Evolutionary conservation across 352 stramenopile genomes (phyloP).

Genomic region (Pythium periplocum): DNA sequence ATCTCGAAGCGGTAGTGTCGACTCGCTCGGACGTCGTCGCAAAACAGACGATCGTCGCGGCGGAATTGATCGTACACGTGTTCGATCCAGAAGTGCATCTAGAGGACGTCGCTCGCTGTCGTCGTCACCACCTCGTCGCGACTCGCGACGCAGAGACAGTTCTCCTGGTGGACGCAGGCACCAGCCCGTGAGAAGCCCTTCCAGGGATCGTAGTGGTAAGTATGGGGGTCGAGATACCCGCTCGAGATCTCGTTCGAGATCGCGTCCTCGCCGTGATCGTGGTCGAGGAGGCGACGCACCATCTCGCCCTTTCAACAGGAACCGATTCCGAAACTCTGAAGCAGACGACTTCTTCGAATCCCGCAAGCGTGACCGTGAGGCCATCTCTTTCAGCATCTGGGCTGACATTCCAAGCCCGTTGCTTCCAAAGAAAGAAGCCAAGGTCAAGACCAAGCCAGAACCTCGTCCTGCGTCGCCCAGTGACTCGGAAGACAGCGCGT

Average conservation of each 20-base stretch:
- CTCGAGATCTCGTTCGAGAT: slow-evolving; percentile 11
- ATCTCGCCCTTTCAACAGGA: slow-evolving; percentile 8
- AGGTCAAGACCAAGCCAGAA: slow-evolving; percentile 29
- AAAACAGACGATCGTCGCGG: slow-evolving; percentile 4
- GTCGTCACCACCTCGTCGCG: background rate
- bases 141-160: background rate
- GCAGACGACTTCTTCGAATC: slow-evolving; percentile 67
- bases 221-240: background rate
- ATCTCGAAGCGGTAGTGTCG: slow-evolving; percentile 18
- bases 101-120: slow-evolving; percentile 7
- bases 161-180: no score
- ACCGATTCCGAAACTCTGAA: slow-evolving; percentile 32
- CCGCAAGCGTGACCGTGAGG: slow-evolving; percentile 60
- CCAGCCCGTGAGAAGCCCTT: no score
- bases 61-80: background rate
- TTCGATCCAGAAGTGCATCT: background rate
- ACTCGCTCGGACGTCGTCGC: slow-evolving; percentile 15
- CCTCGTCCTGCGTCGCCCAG: slow-evolving; percentile 1
- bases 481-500: slow-evolving; percentile 1
- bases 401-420: slow-evolving; percentile 58
- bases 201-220: no score
- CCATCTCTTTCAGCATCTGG: slow-evolving; percentile 70
- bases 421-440: slow-evolving; percentile 36
- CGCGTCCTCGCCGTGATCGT: background rate
- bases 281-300: background rate